Percentiles rank a stretch among this genome's conserved stretches.
These are phyloP conservation scores for Xerocomus nothofagi DNA, from an alignment of 1,284 basidiomycete species.

Conservation along the genomic window DNA sequence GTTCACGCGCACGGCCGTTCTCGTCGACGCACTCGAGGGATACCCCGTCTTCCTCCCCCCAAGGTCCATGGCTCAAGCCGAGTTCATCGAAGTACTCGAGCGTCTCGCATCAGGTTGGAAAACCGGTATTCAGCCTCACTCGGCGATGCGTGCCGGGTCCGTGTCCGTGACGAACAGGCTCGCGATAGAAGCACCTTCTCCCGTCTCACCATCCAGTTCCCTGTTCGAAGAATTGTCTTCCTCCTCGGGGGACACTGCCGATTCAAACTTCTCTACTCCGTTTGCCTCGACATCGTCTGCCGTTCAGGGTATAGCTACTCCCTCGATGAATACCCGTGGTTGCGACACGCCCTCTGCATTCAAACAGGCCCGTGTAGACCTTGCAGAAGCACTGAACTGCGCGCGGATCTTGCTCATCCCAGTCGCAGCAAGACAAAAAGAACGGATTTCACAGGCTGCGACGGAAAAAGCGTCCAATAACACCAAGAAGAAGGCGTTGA, in stretches of 20 bases:
- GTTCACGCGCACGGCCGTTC: slow-evolving; percentile 60
- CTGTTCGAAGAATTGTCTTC: slow-evolving; percentile 25
- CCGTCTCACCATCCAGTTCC: slow-evolving; percentile 28
- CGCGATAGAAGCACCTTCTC: slow-evolving; percentile 44
- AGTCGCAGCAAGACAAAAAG: slow-evolving; percentile 57
- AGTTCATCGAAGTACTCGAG: slow-evolving; percentile 79
- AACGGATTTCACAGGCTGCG: slow-evolving; percentile 50
- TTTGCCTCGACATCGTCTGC: slow-evolving; percentile 24
- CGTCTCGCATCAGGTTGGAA: slow-evolving; percentile 71
- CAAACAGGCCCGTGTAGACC: slow-evolving; percentile 37
- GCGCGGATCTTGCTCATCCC: slow-evolving; percentile 69
- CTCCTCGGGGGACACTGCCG: slow-evolving; percentile 25
- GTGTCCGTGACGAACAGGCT: slow-evolving; percentile 41
- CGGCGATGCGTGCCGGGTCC: slow-evolving; percentile 37
- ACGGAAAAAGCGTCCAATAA: slow-evolving; percentile 46
- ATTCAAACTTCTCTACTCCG: slow-evolving; percentile 13
- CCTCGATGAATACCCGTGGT: slow-evolving; percentile 14
- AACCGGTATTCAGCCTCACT: slow-evolving; percentile 57
- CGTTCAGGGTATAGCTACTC: slow-evolving; percentile 12
- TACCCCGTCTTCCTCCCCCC: slow-evolving; percentile 83
- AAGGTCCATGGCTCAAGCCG: slow-evolving; percentile 80
- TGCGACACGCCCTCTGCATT: slow-evolving; percentile 18
- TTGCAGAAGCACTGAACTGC: slow-evolving; percentile 55
- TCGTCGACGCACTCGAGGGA: slow-evolving; percentile 78
- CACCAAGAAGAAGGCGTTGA: slow-evolving; percentile 54